Base-by-base conservation (phyloP, 2,329 filamentous ascomycete genomes). In the Ophiocordyceps camponoti-leonardi region DNA sequence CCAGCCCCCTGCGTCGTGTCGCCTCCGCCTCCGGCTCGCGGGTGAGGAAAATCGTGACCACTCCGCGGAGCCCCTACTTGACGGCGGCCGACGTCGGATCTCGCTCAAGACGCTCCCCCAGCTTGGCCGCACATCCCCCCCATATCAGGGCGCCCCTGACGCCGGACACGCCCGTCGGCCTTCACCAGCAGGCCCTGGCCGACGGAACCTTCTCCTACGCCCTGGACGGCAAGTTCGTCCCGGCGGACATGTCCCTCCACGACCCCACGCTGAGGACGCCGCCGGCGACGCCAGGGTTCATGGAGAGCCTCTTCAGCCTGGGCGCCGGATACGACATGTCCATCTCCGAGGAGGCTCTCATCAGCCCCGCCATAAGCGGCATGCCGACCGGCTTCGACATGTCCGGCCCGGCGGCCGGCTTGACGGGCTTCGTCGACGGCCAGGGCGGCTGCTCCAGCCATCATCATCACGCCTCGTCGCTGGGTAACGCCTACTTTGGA, bases 1-100 rank as follows among this genome's bases (percentile, higher is more conserved):
- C 65, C 2, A 66, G 65, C 48, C 67, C 70, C 2, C 72, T 77
- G 60, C 67, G 72, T 22, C 68, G 73, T 40, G 73, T 75, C 41
- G 67, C 68, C 14, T 77, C 73, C 2, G 65, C 69, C 10, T 68
- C 65, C 4, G 68, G 72, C 6, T 58, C 55, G 3, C 56, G 62
- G 37, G 54, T 64, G 23, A 55, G 53, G 43, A 65, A 65, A 48
- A 47, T 51, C 6, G 51, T 49, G 2, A 54, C 51, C 35, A 58
- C 56, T 2, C 61, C 60, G 23, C 59, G 58, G 44, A 65, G 61
- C 48, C 61, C 60, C 8, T 63, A 58, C 50, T 64, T 67, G 65
- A 23, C 69, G 31, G n/a, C 31, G 14, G 43, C 35, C 28, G 44
- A 45, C 19, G 13, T 45, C 12, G 18, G 56, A 71, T 4, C 54